These are phyloP conservation scores for Sporothrix pseudoabietina DNA, from an alignment of 2,329 filamentous ascomycete species.

Conservation along the genomic window DNA sequence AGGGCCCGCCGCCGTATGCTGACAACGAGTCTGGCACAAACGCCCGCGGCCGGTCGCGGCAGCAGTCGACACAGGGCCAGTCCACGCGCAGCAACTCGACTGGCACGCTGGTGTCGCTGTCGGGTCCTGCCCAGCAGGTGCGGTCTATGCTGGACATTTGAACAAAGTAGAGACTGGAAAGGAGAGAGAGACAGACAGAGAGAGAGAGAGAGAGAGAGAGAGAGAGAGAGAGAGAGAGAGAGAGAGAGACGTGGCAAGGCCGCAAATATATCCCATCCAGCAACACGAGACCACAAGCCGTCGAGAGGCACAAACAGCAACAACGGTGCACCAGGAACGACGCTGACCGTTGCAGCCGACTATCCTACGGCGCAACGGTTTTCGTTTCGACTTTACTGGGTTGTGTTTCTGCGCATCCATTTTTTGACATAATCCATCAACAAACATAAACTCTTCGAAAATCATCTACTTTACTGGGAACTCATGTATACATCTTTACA, in stretches of 20 bases:
- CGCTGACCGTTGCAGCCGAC: background rate
- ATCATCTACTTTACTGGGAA: background rate
- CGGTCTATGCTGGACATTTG: conserved; percentile 62
- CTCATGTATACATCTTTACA: background rate
- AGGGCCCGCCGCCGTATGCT: conserved; percentile 48
- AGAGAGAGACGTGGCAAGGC: background rate
- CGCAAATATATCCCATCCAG: background rate
- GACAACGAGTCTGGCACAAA: conserved; percentile 33
- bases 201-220: background rate
- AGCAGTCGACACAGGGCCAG: conserved; percentile 36
- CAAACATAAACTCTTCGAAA: background rate
- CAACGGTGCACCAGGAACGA: no score
- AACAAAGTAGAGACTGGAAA: conserved; percentile 14
- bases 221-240: background rate
- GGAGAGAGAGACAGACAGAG: no score
- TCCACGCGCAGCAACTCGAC: conserved; percentile 50
- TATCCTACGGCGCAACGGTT: no score
- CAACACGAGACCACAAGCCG: background rate
- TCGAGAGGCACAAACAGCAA: background rate
- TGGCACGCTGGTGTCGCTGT: conserved; percentile 51
- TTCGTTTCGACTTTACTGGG: no score
- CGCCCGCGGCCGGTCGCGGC: conserved; percentile 36
- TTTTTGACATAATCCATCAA: background rate
- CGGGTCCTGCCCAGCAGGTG: conserved; percentile 55
- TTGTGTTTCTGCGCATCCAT: background rate